These are phyloP conservation scores for Trichosanthes cucumerina DNA, from an alignment of 306 rosid species.

Conservation along the genomic window DNA sequence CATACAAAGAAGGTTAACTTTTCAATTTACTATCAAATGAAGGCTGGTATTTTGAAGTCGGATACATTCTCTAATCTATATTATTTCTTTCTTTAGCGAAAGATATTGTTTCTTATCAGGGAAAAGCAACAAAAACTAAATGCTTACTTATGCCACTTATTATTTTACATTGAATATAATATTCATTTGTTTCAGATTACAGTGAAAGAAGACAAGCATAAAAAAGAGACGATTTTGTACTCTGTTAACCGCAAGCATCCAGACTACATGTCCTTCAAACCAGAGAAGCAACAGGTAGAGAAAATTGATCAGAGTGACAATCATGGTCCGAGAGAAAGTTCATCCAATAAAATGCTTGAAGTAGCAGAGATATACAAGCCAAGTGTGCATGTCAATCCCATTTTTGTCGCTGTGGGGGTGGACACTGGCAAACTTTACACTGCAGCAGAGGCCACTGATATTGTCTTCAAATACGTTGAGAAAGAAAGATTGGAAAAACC, in stretches of 20 bases:
- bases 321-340: conserved; percentile 35
- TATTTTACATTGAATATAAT: not conserved
- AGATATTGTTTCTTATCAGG: not conserved
- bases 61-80: not conserved
- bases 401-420: conserved; percentile 65
- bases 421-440: conserved; percentile 50
- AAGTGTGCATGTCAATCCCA: conserved; percentile 71
- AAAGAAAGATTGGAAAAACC: conserved; percentile 71
- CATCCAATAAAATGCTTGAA: conserved; percentile 50
- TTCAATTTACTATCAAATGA: not conserved
- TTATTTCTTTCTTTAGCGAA: not conserved
- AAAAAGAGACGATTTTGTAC: conserved; percentile 56
- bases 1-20: not conserved
- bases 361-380: conserved; percentile 82
- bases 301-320: conserved; percentile 45
- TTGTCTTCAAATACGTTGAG: conserved; percentile 64
- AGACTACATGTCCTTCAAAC: conserved; percentile 73
- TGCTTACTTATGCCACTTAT: not conserved
- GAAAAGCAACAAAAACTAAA: not conserved
- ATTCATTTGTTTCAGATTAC: conserved; percentile 36
- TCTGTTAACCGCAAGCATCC: conserved; percentile 52
- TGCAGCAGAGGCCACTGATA: conserved; percentile 66
- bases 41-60: not conserved
- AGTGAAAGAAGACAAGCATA: conserved; percentile 79
- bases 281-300: conserved; percentile 63